Evolutionary conservation across 1,284 basidiomycete species (phyloP).

Genomic region (Phlebopus sp.): DNA sequence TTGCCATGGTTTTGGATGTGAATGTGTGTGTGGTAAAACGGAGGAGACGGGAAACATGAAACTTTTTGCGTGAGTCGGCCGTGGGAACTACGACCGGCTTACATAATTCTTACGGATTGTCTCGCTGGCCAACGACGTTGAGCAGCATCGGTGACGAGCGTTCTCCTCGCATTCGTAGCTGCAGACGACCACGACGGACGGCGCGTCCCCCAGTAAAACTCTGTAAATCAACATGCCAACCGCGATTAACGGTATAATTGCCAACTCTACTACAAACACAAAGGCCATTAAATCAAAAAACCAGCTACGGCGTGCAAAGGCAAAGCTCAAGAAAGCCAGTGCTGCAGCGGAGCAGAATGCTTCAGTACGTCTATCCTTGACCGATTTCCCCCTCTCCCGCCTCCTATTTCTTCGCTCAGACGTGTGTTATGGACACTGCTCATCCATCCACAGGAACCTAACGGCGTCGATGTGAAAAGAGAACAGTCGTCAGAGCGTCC

Average conservation of each 20-base stretch:
- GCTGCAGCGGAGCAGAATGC: slow-evolving; percentile 26
- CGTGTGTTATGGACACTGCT: not conserved
- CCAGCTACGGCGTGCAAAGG: slow-evolving; percentile 70
- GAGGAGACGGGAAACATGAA: slow-evolving; percentile 10
- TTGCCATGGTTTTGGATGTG: slow-evolving; percentile 51
- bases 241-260: slow-evolving; percentile 29
- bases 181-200: slow-evolving; percentile 27
- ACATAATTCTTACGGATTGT: too few relatives aligned
- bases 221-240: slow-evolving; percentile 21
- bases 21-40: not conserved
- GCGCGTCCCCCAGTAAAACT: not conserved
- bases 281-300: slow-evolving; percentile 72
- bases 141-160: too few relatives aligned
- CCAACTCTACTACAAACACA: slow-evolving; percentile 34
- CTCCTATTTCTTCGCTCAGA: not conserved
- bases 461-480: slow-evolving; percentile 37
- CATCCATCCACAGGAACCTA: slow-evolving; percentile 17
- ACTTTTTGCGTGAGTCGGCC: too few relatives aligned
- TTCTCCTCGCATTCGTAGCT: slow-evolving; percentile 25
- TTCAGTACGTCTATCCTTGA: slow-evolving; percentile 30
- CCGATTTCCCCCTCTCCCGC: not conserved
- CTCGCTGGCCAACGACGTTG: too few relatives aligned
- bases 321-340: slow-evolving; percentile 65
- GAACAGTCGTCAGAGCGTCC: slow-evolving; percentile 34
- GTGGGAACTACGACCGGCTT: too few relatives aligned